phyloP scores from a whole-genome alignment of 345 rosid species.

The Moricandia arvensis region DNA sequence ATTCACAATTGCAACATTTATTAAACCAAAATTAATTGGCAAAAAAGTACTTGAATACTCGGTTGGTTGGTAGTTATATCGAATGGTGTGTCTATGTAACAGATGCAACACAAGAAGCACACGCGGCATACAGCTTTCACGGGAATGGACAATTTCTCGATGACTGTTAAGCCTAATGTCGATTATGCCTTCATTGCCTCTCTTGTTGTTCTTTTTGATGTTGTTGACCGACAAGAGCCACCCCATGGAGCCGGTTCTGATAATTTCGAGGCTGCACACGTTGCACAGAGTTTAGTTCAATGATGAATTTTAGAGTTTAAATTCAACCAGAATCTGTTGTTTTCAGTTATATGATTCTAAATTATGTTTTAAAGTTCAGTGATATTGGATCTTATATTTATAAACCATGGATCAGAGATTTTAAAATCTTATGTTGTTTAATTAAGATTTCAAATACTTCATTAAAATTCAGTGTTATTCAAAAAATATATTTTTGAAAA shows the following conservation, averaged over 20 bases:
- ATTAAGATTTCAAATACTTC: too few species aligned
- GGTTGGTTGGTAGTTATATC: neutral
- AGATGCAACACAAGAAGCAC: constrained; percentile 48
- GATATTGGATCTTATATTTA: neutral
- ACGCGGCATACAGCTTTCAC: constrained; percentile 34
- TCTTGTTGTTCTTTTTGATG: constrained; percentile 47
- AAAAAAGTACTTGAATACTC: neutral
- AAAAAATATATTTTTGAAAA: too few species aligned
- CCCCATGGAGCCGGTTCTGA: neutral
- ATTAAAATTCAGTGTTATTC: too few species aligned
- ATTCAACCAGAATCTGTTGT: neutral
- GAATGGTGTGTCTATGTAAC: neutral
- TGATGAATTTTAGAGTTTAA: neutral
- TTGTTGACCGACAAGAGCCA: constrained; percentile 39
- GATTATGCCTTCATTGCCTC: constrained; percentile 45
- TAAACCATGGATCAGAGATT: too few species aligned
- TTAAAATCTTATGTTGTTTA: too few species aligned
- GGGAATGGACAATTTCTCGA: constrained; percentile 43
- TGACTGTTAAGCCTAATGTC: constrained; percentile 43
- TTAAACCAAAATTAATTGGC: neutral
- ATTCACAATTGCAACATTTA: neutral
- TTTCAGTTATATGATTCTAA: neutral
- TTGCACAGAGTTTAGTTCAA: neutral
- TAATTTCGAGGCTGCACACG: neutral
- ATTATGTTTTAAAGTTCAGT: neutral